Evolutionary conservation across 805 yeast genomes (phyloP), one percentile per base, ranked within the genome.

Genomic region (Yarrowia sp.): DNA sequence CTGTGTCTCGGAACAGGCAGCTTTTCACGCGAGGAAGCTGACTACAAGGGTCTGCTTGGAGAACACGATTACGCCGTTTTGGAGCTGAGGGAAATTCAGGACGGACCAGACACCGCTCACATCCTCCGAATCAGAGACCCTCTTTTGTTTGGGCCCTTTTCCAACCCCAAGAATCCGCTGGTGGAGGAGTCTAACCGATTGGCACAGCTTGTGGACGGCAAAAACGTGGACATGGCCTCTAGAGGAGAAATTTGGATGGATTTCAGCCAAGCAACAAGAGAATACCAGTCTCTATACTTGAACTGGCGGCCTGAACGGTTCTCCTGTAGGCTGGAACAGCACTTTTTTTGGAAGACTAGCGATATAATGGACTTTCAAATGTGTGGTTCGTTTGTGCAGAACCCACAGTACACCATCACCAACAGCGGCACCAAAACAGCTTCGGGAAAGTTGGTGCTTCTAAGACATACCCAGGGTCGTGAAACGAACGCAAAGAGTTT

Each of bases 51-150:
- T 1, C 76, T 90, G 38, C 78, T 84, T 0, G 77, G 87, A 3
- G 79, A 83, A 43, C 97, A 92, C 76, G 97, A 92, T 75, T 92
- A 91, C 74, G 81, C 90, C 0, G 78, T 91, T 0, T 68, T 82
- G 2, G 83, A 78, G n/a, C 66, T 86, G 39, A 69, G 72, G 33
- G 70, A 69, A 9, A 70, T 71, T 6, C 73, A 69, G 2, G 73
- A 71, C 12, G 68, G 67, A 8, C 24, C 55, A 3, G 14, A 67
- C 1, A 36, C 33, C 1, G 44, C 40, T 15, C 24, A 30, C 20
- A 42, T 58, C 55, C n/a, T 40, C 4, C 55, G 47, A 19, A 24
- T 52, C 20, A 43, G 68, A 15, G 68, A 42, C 14, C 63, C 66
- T 2, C 55, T 61, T 15, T 46, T 61, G 5, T 61, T 61, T 46